A percentile compares a stretch with the other conserved stretches of the same genome.
Evolutionary conservation across 2,329 filamentous ascomycete genomes (phyloP).

Genomic region (Arachnopeziza araneosa): DNA sequence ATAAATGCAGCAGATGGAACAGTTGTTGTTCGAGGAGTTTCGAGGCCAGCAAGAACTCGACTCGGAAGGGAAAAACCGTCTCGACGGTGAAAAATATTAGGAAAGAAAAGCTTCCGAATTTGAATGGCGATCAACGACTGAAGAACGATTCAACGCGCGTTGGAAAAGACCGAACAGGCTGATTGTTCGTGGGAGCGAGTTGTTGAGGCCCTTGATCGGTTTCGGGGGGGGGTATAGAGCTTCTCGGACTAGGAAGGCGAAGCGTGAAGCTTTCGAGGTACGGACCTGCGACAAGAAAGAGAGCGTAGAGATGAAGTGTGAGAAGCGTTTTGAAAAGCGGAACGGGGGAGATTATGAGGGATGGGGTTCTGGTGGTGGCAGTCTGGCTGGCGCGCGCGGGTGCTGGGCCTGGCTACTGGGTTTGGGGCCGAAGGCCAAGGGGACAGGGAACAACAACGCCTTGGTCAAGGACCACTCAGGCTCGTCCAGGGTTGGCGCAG

Average conservation of each 20-base stretch:
- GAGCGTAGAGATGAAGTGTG: constrained; percentile 27
- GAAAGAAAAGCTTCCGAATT: constrained; percentile 16
- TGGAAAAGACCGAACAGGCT: constrained; percentile 3
- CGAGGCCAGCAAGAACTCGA: constrained; percentile 32
- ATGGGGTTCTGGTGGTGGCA: constrained; percentile 1
- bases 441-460: background rate
- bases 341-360: constrained; percentile 27
- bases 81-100: constrained; percentile 20
- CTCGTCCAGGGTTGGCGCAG: constrained; percentile 5
- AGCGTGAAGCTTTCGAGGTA: constrained; percentile 27
- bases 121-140: constrained; percentile 3
- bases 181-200: constrained; percentile 1
- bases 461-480: background rate
- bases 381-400: background rate
- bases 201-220: constrained; percentile 12
- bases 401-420: background rate
- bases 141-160: background rate
- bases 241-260: constrained; percentile 16
- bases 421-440: background rate
- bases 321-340: constrained; percentile 28
- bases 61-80: constrained; percentile 23
- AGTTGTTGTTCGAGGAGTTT: constrained; percentile 31
- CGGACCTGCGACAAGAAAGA: constrained; percentile 32
- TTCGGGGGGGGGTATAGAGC: constrained; percentile 9
- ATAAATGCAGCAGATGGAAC: constrained; percentile 29